Evolutionary conservation across 345 rosid species (phyloP).

Genomic region (Isatis tinctoria): DNA sequence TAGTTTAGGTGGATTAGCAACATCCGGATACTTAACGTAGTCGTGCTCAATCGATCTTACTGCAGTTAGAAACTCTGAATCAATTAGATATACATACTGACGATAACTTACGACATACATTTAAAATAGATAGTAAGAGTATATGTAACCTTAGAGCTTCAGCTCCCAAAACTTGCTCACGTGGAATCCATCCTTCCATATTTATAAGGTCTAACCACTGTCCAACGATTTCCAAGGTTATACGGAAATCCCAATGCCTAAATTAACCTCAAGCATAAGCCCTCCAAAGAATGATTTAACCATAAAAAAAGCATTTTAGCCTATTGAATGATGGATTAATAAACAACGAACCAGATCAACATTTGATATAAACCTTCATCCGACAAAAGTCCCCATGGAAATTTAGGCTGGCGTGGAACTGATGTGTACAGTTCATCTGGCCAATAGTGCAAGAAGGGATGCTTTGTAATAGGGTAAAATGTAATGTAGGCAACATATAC

Average conservation of each 20-base stretch:
- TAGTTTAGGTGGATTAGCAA: slow-evolving; percentile 87
- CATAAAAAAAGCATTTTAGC: neutral
- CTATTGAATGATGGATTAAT: neutral
- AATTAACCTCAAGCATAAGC: slow-evolving; percentile 20
- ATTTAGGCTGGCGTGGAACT: slow-evolving; percentile 84
- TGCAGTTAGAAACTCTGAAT: slow-evolving; percentile 32
- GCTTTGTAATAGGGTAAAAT: too few species aligned
- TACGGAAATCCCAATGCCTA: slow-evolving; percentile 84
- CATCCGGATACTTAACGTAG: slow-evolving; percentile 54
- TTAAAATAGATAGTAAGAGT: slow-evolving; percentile 7
- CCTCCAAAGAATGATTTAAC: neutral
- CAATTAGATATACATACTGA: neutral
- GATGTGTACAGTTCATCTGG: slow-evolving; percentile 92
- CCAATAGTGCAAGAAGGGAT: slow-evolving; percentile 55
- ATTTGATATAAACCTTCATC: slow-evolving; percentile 98
- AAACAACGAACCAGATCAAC: slow-evolving; percentile 62
- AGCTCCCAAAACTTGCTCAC: slow-evolving; percentile 77
- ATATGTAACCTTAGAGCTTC: slow-evolving; percentile 74
- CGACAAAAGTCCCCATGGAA: slow-evolving; percentile 90
- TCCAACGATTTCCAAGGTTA: slow-evolving; percentile 83
- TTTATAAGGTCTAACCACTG: slow-evolving; percentile 95
- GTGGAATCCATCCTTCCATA: slow-evolving; percentile 95
- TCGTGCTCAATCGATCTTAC: slow-evolving; percentile 83
- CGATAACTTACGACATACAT: neutral
- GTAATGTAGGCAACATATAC: too few species aligned